phyloP scores from a whole-genome alignment of 2,329 filamentous ascomycete species.

The Cryphonectria radicalis region DNA sequence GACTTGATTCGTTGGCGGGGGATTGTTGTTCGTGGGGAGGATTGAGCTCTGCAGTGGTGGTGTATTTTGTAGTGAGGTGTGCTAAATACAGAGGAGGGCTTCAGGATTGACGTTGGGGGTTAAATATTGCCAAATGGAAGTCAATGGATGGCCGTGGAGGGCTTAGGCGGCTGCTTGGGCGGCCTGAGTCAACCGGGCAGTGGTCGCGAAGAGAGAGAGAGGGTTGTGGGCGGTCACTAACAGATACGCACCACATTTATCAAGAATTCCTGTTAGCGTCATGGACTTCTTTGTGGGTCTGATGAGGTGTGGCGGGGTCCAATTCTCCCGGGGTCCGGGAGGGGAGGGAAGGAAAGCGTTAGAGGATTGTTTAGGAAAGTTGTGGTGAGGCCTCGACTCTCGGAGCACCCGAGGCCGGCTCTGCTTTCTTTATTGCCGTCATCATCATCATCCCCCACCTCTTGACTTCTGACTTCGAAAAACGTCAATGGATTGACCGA shows the following conservation, averaged over 20 bases:
- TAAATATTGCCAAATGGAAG: conserved; percentile 34
- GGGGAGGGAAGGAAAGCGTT: background rate
- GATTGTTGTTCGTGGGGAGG: conserved; percentile 18
- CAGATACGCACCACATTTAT: background rate
- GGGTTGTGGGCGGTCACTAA: conserved; percentile 1
- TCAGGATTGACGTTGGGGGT: conserved; percentile 18
- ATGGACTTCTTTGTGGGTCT: background rate
- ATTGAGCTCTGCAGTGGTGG: conserved; percentile 23
- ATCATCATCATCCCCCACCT: background rate
- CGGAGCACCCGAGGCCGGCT: background rate
- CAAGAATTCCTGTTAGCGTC: background rate
- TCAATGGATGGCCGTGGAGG: conserved; percentile 39
- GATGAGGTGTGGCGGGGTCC: background rate
- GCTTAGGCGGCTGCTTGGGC: conserved; percentile 22
- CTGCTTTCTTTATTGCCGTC: background rate
- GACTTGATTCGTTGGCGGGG: background rate
- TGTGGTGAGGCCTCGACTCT: conserved; percentile 1
- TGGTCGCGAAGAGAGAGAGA: conserved; percentile 25
- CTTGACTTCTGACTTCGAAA: background rate
- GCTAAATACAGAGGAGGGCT: conserved; percentile 1
- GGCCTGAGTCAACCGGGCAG: conserved; percentile 40
- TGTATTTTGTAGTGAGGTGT: conserved; percentile 15
- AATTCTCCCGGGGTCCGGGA: background rate
- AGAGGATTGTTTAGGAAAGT: background rate
- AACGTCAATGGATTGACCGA: background rate